phyloP scores from a whole-genome alignment of 495 filamentous ascomycete genomes.

The Aspergillus mulundensis region DNA sequence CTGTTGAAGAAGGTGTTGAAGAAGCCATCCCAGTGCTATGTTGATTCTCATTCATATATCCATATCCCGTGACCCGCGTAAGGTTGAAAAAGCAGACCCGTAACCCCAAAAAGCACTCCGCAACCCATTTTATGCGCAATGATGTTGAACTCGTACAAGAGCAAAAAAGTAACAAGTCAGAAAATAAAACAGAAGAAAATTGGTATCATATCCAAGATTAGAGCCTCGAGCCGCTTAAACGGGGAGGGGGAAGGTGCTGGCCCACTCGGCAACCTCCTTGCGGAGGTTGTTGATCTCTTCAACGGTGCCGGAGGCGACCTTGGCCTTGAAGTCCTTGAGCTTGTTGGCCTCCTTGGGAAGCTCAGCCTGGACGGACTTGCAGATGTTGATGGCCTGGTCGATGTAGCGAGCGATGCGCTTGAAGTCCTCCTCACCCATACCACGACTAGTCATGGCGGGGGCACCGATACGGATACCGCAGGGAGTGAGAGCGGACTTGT shows the following conservation, averaged over 20 bases:
- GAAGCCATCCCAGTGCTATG: slow-evolving; percentile 31
- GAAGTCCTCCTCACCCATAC: slow-evolving; percentile 91
- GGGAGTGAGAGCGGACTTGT: slow-evolving; percentile 95
- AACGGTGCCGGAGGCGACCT: slow-evolving; percentile 73
- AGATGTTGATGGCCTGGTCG: slow-evolving; percentile 73
- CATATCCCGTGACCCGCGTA: slow-evolving; percentile 42
- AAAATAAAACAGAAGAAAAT: slow-evolving; percentile 13
- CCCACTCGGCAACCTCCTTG: slow-evolving; percentile 88
- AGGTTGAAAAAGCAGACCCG: slow-evolving; percentile 50
- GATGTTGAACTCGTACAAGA: slow-evolving; percentile 29
- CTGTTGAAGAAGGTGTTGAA: slow-evolving; percentile 41
- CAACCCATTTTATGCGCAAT: slow-evolving; percentile 27
- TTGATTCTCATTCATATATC: slow-evolving; percentile 39
- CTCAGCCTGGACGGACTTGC: slow-evolving; percentile 74
- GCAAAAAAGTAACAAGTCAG: slow-evolving; percentile 11
- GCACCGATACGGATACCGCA: slow-evolving; percentile 93
- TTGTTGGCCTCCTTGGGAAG: slow-evolving; percentile 97
- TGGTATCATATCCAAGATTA: slow-evolving; percentile 19
- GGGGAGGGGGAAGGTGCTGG: slow-evolving; percentile 86
- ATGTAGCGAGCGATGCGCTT: slow-evolving; percentile 87
- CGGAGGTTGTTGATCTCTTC: slow-evolving; percentile 74
- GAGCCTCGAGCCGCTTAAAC: slow-evolving; percentile 45
- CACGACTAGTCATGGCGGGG: slow-evolving; percentile 94
- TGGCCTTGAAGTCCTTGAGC: slow-evolving; percentile 98
- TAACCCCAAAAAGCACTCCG: slow-evolving; percentile 41